phyloP scores from a whole-genome alignment of 1,139 yeast genomes.

The Pichia sp. region DNA sequence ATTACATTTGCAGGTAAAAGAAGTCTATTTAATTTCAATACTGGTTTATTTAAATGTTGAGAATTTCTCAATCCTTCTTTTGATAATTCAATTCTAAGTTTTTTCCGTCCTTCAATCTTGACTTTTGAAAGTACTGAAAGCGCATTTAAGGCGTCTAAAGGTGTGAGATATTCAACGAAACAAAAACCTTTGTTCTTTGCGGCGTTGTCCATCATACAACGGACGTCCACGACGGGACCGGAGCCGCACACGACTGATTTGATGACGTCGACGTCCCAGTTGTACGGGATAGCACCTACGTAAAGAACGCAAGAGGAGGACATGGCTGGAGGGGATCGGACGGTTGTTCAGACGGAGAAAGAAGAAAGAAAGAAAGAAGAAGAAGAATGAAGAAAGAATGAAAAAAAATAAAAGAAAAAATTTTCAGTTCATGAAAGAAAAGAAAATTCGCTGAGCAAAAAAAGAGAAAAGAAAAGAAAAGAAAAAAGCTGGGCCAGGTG shows the following conservation, averaged over 20 bases:
- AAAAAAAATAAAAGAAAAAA: too few relatives aligned
- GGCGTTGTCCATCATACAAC: conserved; percentile 54
- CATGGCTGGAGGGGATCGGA: too few relatives aligned
- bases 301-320: conserved; percentile 39
- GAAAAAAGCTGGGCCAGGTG: too few relatives aligned
- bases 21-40: conserved; percentile 38
- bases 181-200: conserved; percentile 64
- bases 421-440: too few relatives aligned
- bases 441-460: too few relatives aligned
- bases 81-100: conserved; percentile 51
- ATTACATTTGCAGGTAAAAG: conserved; percentile 49
- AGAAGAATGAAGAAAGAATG: too few relatives aligned
- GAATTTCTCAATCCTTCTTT: conserved; percentile 51
- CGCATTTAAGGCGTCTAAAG: conserved; percentile 49
- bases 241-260: conserved; percentile 59
- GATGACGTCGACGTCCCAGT: conserved; percentile 54
- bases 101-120: conserved; percentile 38
- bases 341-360: too few relatives aligned
- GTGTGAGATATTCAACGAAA: conserved; percentile 50
- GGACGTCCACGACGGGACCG: conserved; percentile 56
- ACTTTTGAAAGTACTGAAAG: conserved; percentile 39
- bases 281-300: conserved; percentile 59
- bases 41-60: conserved; percentile 36
- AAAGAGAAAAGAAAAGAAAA: too few relatives aligned
- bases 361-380: too few relatives aligned